Evolutionary conservation across 2,329 filamentous ascomycete genomes (phyloP).

Genomic region (Fusarium dlaminii): DNA sequence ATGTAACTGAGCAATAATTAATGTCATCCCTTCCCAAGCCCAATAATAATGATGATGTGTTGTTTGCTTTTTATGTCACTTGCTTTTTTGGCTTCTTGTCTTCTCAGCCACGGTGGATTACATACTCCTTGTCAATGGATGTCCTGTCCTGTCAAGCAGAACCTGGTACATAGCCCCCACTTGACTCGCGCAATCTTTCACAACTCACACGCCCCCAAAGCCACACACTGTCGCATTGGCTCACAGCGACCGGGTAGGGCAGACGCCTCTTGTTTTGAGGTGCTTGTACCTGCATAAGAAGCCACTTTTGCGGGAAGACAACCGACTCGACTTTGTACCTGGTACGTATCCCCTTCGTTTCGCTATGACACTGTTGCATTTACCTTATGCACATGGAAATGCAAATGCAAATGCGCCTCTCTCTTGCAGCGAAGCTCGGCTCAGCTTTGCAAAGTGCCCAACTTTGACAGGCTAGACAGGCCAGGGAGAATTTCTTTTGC

Average conservation of each 20-base stretch:
- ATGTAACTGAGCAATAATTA: constrained; percentile 24
- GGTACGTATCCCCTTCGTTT: neutral
- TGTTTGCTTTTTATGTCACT: neutral
- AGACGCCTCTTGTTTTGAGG: constrained; percentile 20
- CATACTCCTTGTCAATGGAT: neutral
- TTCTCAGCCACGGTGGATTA: neutral
- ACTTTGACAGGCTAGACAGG: neutral
- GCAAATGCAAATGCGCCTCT: constrained; percentile 12
- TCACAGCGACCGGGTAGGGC: constrained; percentile 17
- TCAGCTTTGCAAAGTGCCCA: constrained; percentile 19
- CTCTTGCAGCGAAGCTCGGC: constrained; percentile 24
- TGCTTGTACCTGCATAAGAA: constrained; percentile 35
- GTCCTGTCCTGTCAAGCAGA: neutral
- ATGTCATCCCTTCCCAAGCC: neutral
- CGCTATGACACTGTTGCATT: neutral
- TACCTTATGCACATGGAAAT: neutral
- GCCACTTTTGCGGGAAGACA: constrained; percentile 34
- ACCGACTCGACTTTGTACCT: constrained; percentile 26
- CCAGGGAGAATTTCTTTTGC: neutral
- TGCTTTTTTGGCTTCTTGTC: neutral
- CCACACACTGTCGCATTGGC: constrained; percentile 24
- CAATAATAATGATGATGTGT: neutral
- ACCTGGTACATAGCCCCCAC: neutral
- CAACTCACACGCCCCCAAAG: constrained; percentile 20
- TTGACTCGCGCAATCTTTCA: constrained; percentile 7